Base-by-base conservation (phyloP, 306 rosid genomes). In the Abrus precatorius region DNA sequence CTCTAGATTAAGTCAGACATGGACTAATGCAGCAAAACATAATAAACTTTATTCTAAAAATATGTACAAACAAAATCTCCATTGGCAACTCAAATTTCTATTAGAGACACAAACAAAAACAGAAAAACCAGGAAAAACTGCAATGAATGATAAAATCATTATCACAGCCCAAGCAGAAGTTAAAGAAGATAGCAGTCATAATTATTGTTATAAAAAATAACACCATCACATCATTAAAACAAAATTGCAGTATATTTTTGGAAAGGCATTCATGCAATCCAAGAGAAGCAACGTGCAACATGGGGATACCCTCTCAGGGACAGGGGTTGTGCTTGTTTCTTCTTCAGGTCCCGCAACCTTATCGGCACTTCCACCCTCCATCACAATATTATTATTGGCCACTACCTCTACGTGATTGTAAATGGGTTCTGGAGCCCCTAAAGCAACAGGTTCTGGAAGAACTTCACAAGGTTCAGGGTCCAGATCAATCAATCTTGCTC, bases 351-450 rank as follows among this genome's bases (percentile, higher is more conserved):
- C 97, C 55, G 74, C 68, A 33, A 74, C 85, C 91, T 94, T 94
- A 20, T 94, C 98, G 3, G 86, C 94, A 56, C 94, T 94, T 78
- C 90, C 95, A 63, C 96, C 97, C 87, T 87, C 98, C 90, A 92
- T 91, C 28, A 71, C 89, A 65, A 88, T 86, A 77, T 88, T 91
- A 70, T 92, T 94, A 75, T 89, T 92, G 28, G 92, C 95, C 20
- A 88, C 91, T 50, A 81, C 95, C 82, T 89, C 92, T 20, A 83
- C 83, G 14, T 80, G 79, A 81, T 94, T 90, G 81, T 59, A 79
- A 72, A 75, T 12, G 28, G 95, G 98, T 69, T 88, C 91, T 1
- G 86, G 91, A 6, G 88, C 90, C 83, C 92, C 91, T 69, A 90
- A 56, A 54, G 86, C 94, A 83, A 87, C 89, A 59, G 91, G 87